These are phyloP conservation scores for Salix brachista DNA, from an alignment of 345 rosid species.

Conservation along the genomic window DNA sequence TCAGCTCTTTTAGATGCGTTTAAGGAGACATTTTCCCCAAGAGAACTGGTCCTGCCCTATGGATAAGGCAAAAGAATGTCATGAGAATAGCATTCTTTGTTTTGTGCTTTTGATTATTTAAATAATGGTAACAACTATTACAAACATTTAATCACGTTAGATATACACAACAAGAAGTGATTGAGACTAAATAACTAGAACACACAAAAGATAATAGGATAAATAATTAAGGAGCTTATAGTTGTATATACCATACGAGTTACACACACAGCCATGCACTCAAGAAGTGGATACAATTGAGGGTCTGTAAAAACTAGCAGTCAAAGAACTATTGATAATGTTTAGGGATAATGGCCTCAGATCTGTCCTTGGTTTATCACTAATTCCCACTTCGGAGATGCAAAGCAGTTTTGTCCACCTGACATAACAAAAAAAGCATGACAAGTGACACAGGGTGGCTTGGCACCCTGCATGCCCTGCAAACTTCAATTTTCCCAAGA, in stretches of 20 bases:
- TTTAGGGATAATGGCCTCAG: not conserved
- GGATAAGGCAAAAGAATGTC: constrained; percentile 18
- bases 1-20: constrained; percentile 37
- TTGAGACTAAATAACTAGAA: not conserved
- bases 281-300: too few relatives aligned
- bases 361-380: not conserved
- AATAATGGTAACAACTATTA: not conserved
- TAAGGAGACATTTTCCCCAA: constrained; percentile 54
- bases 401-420: not conserved
- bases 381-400: not conserved
- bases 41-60: constrained; percentile 60
- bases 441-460: not conserved
- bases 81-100: not conserved
- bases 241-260: too few relatives aligned
- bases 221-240: not conserved
- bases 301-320: too few relatives aligned
- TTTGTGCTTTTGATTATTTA: not conserved
- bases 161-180: not conserved
- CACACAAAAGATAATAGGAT: not conserved
- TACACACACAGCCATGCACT: too few relatives aligned
- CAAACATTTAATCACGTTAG: not conserved
- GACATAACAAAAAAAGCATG: not conserved
- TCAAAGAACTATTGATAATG: not conserved
- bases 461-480: not conserved
- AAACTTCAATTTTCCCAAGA: not conserved